Evolutionary conservation across 805 yeast genomes (phyloP), one percentile per base, ranked within the genome.

Genomic region (Yarrowia sp.): DNA sequence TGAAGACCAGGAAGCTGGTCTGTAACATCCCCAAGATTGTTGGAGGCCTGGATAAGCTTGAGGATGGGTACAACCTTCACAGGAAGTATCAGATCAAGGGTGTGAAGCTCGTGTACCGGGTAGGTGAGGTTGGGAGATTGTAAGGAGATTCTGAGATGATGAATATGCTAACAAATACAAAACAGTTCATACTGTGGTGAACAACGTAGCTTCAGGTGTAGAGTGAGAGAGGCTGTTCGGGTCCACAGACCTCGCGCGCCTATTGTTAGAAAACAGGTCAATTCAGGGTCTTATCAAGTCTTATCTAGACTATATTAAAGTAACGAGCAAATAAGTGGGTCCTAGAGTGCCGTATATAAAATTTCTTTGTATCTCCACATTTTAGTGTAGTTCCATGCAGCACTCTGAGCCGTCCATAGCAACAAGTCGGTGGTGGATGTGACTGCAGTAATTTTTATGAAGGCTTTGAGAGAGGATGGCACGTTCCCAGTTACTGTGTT

Each of bases 11-110:
- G 3, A 36, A 43, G 5, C 36, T 59, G 7, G 66, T 59, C 2
- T n/a, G 26, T 19, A 59, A 59, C n/a, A 11, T 35, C 5, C 66
- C 66, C 16, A 35, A 36, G 36, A 5, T 59, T 7, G 15, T 59
- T 8, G 66, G 66, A 14, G 66, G 66, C 2, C 14, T 59, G 36
- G 66, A 59, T 3, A 43, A 15, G 19, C 12, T 59, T 36, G 50
- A 9, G 2, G 43, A 45, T 1, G 66, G 66, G 3, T 59, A 59
- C 36, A 22, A 45, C 15, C 43, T 59, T 16, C 53, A 59, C 35
- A 22, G 66, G 35, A 42, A 59, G 19, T 36, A 46, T 41, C 36
- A 59, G 43, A 45, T 59, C 46, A 35, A 36, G 35, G 66, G 66
- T 0, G 66, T 36, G 26, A 59, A 59, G 19, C 42, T 59, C 3